Base-by-base conservation (phyloP, 306 rosid species). In the Rosa lucieae region DNA sequence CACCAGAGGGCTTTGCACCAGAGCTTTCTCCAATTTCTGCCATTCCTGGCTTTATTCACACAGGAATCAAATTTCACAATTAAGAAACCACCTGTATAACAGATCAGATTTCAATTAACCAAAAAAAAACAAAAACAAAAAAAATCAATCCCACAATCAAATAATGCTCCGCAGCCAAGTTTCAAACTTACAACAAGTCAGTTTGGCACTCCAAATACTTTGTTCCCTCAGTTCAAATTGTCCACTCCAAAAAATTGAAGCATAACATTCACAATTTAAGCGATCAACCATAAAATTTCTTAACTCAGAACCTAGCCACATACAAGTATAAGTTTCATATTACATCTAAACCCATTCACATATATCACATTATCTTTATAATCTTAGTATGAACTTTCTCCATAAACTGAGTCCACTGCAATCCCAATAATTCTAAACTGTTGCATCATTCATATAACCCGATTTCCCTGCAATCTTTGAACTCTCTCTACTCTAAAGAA, bases 21-120 rank as follows among this genome's bases (percentile, higher is more conserved):
- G 97, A 92, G 82, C 84, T 72, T 83, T 92, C 94, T 73, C 96
- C 96, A 39, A 20, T 71, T 78, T 89, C 97, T 66, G 3, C 89
- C 96, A 88, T 92, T 18, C 7, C 77, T n/a, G 10, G 3, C 68
- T 59, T 9, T 7, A 77, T 39, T 23, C 55, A 52, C 21, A 49
- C n/a, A 23, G 58, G 15, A 62, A 73, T 74, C 1, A 74, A 20
- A 12, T n/a, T 63, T 56, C 68, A 56, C 39, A 23, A 23, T 14
- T 15, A 55, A 12, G 5, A 35, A 35, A 51, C 21, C 18, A 72
- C 10, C 29, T 7, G 56, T 72, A 7, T 48, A 29, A 35, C 56
- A 72, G 1, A 17, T 39, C 7, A 8, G 7, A 18, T 67, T 40
- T 15, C 20, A 40, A 67, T 39, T 20, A 67, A 67, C 47, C 71